Base-by-base conservation (phyloP, 148 eudicot genomes). In the Talinum fruticosum region DNA sequence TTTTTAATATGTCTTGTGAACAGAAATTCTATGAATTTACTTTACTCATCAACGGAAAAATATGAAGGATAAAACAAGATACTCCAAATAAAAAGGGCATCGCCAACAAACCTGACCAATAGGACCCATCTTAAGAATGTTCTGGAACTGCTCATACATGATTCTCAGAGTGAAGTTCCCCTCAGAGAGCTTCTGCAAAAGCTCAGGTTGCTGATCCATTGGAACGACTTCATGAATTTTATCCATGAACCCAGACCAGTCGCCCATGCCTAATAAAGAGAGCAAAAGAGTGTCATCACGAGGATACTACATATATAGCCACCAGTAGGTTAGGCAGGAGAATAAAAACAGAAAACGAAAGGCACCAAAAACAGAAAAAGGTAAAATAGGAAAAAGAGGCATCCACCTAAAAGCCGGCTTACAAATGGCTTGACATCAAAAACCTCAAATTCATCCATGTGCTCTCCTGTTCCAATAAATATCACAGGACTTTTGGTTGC, bases 401-500 rank as follows among this genome's bases (percentile, higher is more conserved):
- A 33, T 80, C 14, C 80, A 96, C 99, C 99, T 88, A 93, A 89
- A 83, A 96, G 97, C 41, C 99, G 95, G 80, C 97, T 93, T 62
- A 96, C 99, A 84, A 96, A 93, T 34, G 99, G 97, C 88, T 96
- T 93, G 28, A 91, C 99, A 86, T 96, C 97, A 82, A 96, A 96
- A 72, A 92, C 86, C 84, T 96, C 99, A 84, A 93, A 96, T 81
- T 96, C 99, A 81, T 96, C 99, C 99, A 96, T 96, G 78, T 96
- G 99, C 81, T 96, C 99, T 82, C 99, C 99, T 36, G 99, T 96
- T 78, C 99, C 99, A 76, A 96, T 96, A 76, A 96, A 96, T 75
- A 93, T 96, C 79, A 96, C 95, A 36, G 99, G 99, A 84, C 97
- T 93, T 85, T 96, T 96, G 72, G 99, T 96, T 64, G 99, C 99